These are phyloP conservation scores for Pulicaria dysenterica DNA, from an alignment of 129 eudicot species.

Conservation along the genomic window DNA sequence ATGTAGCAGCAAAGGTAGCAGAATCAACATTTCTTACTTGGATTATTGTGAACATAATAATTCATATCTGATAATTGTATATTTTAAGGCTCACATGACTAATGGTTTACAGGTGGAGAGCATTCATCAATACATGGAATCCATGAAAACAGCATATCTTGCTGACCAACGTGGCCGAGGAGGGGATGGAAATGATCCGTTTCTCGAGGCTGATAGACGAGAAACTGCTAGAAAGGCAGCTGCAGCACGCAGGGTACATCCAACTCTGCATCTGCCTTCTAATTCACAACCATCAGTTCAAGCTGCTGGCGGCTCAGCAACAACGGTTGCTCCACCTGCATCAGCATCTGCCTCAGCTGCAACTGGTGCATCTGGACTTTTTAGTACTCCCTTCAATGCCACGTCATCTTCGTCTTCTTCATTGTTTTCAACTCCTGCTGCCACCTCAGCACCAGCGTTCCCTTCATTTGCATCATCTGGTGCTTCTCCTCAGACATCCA, in stretches of 20 bases:
- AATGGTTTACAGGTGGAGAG: constrained; percentile 75
- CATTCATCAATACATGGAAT: constrained; percentile 95
- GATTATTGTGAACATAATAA: background rate
- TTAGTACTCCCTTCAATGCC: constrained; percentile 61
- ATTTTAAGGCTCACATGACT: background rate
- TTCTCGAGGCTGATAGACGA: constrained; percentile 94
- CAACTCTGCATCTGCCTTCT: constrained; percentile 81
- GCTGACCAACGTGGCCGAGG: constrained; percentile 92
- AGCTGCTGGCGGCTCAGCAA: constrained; percentile 58
- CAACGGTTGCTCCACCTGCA: constrained; percentile 35
- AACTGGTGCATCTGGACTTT: constrained; percentile 59
- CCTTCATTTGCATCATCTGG: constrained; percentile 54
- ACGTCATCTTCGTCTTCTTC: constrained; percentile 63
- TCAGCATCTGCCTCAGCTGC: constrained; percentile 47
- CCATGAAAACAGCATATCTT: constrained; percentile 95
- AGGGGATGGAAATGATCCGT: constrained; percentile 82
- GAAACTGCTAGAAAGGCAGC: constrained; percentile 92
- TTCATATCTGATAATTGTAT: background rate
- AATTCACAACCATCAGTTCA: constrained; percentile 74
- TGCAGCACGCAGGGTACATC: constrained; percentile 90
- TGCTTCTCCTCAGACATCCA: constrained; percentile 75
- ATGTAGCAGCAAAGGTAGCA: constrained; percentile 95
- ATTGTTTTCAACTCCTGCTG: constrained; percentile 64
- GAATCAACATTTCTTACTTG: background rate
- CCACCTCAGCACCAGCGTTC: constrained; percentile 55